Conservation (phyloP, 257 asterid species). For the Solanum piurae region DNA sequence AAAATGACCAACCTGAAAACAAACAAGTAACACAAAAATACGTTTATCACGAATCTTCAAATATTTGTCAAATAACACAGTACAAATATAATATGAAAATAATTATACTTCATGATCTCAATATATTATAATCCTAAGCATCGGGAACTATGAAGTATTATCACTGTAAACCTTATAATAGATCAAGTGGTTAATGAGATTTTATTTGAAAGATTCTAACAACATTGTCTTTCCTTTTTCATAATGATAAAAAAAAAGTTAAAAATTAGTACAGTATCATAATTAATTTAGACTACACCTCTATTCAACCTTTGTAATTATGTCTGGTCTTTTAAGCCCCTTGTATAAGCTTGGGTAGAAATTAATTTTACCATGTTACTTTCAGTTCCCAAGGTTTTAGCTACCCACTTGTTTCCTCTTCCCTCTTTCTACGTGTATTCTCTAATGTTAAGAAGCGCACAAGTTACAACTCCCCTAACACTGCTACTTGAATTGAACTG, state of each 20-base stretch:
- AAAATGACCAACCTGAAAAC: not conserved
- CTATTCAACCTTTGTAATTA: not conserved
- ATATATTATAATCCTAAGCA: not conserved
- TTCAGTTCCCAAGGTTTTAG: not conserved
- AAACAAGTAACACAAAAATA: not conserved
- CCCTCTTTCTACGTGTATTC: not conserved
- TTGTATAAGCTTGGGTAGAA: not conserved
- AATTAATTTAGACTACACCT: not conserved
- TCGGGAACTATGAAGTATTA: not conserved
- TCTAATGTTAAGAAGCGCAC: not conserved
- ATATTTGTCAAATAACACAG: not conserved
- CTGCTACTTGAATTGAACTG: not conserved
- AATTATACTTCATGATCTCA: not conserved
- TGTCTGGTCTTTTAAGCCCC: not conserved
- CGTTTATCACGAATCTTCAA: not conserved
- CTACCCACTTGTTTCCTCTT: not conserved
- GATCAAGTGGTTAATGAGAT: not conserved
- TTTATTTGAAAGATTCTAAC: not conserved
- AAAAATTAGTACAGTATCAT: not conserved
- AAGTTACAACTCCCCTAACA: not conserved
- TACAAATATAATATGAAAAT: not conserved
- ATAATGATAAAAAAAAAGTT: not conserved
- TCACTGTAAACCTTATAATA: not conserved
- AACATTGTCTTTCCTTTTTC: not conserved
- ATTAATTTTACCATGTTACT: not conserved